Evolutionary conservation across 345 rosid genomes (phyloP).

Genomic region (Geranium rotundifolium): DNA sequence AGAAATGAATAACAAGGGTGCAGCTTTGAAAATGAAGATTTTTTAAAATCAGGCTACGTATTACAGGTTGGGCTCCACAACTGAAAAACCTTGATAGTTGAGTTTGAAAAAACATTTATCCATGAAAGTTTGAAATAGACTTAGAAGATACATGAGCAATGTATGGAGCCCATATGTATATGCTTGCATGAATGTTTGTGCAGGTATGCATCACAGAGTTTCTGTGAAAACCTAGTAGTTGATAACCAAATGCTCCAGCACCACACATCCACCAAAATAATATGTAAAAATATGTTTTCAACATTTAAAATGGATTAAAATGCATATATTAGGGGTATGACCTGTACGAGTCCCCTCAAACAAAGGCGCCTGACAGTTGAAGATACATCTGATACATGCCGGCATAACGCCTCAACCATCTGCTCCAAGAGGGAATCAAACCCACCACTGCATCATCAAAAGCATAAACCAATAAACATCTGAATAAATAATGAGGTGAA

Average conservation of each 20-base stretch:
- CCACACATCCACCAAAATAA: neutral
- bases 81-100: no score
- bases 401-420: constrained; percentile 88
- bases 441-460: constrained; percentile 51
- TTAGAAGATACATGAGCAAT: neutral
- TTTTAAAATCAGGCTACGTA: no score
- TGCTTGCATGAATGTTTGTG: neutral
- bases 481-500: neutral
- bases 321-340: constrained; percentile 13
- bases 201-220: neutral
- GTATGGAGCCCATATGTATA: neutral
- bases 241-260: neutral
- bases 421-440: constrained; percentile 66
- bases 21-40: neutral
- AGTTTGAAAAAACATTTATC: no score
- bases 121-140: neutral
- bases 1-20: neutral
- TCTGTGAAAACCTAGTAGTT: no score
- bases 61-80: no score
- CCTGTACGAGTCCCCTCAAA: constrained; percentile 90
- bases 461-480: constrained; percentile 2
- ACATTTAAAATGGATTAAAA: neutral
- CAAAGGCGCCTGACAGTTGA: constrained; percentile 90
- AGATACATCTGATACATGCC: constrained; percentile 93
- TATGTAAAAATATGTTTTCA: no score